These are phyloP conservation scores for Hansenula anomala DNA, from an alignment of 1,139 yeast species.

Conservation along the genomic window DNA sequence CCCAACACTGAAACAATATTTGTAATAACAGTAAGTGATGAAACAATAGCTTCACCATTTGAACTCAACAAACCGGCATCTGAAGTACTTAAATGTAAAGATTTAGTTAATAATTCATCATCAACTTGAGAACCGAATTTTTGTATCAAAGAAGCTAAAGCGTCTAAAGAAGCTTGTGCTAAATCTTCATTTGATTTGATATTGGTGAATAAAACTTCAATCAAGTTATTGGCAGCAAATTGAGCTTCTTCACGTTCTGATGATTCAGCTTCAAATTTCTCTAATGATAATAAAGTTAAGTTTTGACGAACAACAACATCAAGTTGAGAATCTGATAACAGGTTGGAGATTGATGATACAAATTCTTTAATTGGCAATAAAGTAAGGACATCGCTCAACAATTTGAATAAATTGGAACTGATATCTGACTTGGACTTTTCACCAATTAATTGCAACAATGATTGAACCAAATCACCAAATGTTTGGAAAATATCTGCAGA, in stretches of 20 bases:
- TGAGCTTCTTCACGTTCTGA: slow-evolving; percentile 41
- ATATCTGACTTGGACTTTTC: slow-evolving; percentile 14
- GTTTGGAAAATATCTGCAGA: slow-evolving; percentile 9
- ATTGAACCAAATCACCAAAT: slow-evolving; percentile 17
- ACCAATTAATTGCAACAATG: slow-evolving; percentile 11
- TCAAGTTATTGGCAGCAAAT: slow-evolving; percentile 39
- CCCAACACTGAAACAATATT: slow-evolving; percentile 72
- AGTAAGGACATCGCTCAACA: slow-evolving; percentile 59
- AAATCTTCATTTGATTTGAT: slow-evolving; percentile 40
- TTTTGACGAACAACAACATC: slow-evolving; percentile 42
- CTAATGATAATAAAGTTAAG: slow-evolving; percentile 54
- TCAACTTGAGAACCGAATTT: slow-evolving; percentile 55
- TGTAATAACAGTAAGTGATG: slow-evolving; percentile 71
- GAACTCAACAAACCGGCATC: slow-evolving; percentile 47
- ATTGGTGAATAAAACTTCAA: slow-evolving; percentile 45
- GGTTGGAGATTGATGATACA: slow-evolving; percentile 56
- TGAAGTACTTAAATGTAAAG: slow-evolving; percentile 50
- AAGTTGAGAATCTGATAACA: slow-evolving; percentile 28
- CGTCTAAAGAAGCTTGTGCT: slow-evolving; percentile 66
- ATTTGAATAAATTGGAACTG: slow-evolving; percentile 31
- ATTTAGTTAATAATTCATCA: slow-evolving; percentile 40
- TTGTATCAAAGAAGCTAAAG: slow-evolving; percentile 56
- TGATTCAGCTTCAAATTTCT: slow-evolving; percentile 66
- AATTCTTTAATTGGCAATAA: slow-evolving; percentile 73
- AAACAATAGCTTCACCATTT: slow-evolving; percentile 57